Conservation (phyloP, 805 yeast genomes). For the Ogataea saltuana region DNA sequence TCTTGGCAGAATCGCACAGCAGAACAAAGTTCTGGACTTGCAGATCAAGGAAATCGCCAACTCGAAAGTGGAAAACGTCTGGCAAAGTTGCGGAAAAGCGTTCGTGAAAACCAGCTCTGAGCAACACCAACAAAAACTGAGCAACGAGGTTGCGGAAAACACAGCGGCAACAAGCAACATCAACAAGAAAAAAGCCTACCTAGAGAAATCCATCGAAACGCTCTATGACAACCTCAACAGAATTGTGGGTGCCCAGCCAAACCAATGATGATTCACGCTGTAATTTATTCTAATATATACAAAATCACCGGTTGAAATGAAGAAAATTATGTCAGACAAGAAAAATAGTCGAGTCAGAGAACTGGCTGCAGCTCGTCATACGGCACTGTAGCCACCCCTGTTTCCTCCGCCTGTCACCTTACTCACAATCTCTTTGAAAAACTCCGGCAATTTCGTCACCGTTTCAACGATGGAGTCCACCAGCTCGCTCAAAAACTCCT, state of each 20-base stretch:
- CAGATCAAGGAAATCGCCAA: slow-evolving; percentile 56
- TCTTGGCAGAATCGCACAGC: slow-evolving; percentile 48
- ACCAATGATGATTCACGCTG: background rate
- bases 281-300: slow-evolving; percentile 5
- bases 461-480: slow-evolving; percentile 65
- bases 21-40: slow-evolving; percentile 52
- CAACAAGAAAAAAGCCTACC: slow-evolving; percentile 66
- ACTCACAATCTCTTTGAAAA: slow-evolving; percentile 64
- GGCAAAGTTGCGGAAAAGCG: slow-evolving; percentile 86
- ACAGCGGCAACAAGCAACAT: slow-evolving; percentile 62
- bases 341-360: too few relatives aligned
- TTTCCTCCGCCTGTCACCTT: slow-evolving; percentile 63
- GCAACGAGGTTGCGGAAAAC: slow-evolving; percentile 52
- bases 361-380: slow-evolving; percentile 41
- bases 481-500: slow-evolving; percentile 72
- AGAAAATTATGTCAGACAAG: background rate
- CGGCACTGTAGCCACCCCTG: slow-evolving; percentile 94
- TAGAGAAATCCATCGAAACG: slow-evolving; percentile 75
- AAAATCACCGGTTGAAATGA: slow-evolving; percentile 2
- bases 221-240: slow-evolving; percentile 61
- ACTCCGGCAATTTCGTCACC: slow-evolving; percentile 59
- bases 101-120: slow-evolving; percentile 50
- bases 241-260: slow-evolving; percentile 9
- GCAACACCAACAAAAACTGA: slow-evolving; percentile 50
- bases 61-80: slow-evolving; percentile 54